Evolutionary conservation across 2,329 filamentous ascomycete species (phyloP).

Genomic region (Magnaporthales sp.): DNA sequence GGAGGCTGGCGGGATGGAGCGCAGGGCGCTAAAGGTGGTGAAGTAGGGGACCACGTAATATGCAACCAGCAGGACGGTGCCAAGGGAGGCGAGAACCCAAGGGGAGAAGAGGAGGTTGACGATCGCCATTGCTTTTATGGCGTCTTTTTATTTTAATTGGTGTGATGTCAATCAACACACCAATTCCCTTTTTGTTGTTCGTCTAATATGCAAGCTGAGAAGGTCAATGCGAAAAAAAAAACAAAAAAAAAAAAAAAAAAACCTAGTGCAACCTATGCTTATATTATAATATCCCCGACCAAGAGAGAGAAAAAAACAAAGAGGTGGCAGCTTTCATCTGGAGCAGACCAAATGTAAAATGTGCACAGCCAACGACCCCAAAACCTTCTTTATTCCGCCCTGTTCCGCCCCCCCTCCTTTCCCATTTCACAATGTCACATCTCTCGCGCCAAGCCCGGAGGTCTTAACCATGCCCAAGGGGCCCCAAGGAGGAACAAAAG

Average conservation of each 20-base stretch:
- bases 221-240: neutral
- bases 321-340: neutral
- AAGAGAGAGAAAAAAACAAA: neutral
- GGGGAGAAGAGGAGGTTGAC: conserved; percentile 26
- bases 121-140: conserved; percentile 7
- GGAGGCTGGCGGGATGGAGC: conserved; percentile 48
- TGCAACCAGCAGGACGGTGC: conserved; percentile 38
- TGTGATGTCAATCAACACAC: neutral
- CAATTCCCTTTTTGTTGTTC: neutral
- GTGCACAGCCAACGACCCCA: neutral
- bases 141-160: too few relatives aligned
- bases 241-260: neutral
- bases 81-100: conserved; percentile 35
- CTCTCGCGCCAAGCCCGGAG: neutral
- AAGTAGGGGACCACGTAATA: conserved; percentile 55
- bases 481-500: neutral
- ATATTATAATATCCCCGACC: too few relatives aligned
- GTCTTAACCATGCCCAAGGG: neutral
- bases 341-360: too few relatives aligned
- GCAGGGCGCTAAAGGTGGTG: conserved; percentile 39
- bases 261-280: too few relatives aligned
- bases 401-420: neutral
- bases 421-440: too few relatives aligned
- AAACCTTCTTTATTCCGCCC: neutral
- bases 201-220: neutral